Evolutionary conservation across 768 basidiomycete genomes (phyloP).

Genomic region (Favolaschia claudopus): DNA sequence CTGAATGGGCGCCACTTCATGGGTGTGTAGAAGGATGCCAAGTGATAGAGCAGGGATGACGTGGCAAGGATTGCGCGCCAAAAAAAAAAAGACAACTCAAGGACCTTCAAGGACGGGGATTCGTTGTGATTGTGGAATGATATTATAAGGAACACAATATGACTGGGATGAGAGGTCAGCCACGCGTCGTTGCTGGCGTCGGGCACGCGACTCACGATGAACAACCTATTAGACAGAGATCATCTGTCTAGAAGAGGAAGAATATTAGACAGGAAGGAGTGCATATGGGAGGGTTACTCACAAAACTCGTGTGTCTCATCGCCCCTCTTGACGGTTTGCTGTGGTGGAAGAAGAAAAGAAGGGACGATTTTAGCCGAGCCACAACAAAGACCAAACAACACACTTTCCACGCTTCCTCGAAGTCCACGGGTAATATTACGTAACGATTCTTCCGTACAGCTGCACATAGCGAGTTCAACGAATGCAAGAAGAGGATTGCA

Average conservation of each 20-base stretch:
- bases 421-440: conserved; percentile 95
- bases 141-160: conserved; percentile 4
- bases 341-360: conserved; percentile 44
- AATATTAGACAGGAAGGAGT: conserved; percentile 5
- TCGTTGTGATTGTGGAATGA: no score
- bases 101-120: no score
- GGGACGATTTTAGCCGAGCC: conserved; percentile 39
- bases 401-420: conserved; percentile 99
- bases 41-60: conserved; percentile 73
- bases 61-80: no score
- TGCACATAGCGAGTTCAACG: no score
- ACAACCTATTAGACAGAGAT: conserved; percentile 15
- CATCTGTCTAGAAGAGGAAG: conserved; percentile 41
- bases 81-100: conserved; percentile 28
- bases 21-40: conserved; percentile 66
- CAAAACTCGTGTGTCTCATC: conserved; percentile 99
- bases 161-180: neutral
- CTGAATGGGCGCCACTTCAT: conserved; percentile 86
- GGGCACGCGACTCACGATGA: conserved; percentile 40
- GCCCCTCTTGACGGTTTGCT: conserved; percentile 96
- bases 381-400: conserved; percentile 65
- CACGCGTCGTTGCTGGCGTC: neutral
- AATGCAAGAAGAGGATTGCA: conserved; percentile 1
- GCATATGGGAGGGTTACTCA: conserved; percentile 50
- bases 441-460: conserved; percentile 99